Base-by-base conservation (phyloP, 108 stramenopile species). In the Conticribra guillardii region DNA sequence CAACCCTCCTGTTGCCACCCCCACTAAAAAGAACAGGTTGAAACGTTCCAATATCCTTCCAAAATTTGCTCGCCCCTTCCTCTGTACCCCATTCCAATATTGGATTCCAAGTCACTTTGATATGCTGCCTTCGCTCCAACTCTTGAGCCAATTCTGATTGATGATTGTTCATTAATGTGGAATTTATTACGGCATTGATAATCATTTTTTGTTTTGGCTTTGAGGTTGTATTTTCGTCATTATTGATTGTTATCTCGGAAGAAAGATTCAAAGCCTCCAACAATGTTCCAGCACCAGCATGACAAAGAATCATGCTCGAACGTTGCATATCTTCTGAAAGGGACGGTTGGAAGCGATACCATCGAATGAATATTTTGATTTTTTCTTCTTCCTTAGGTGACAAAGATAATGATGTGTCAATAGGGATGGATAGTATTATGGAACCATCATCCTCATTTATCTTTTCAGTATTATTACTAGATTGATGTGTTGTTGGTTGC, bases 231-330 rank as follows among this genome's bases (percentile, higher is more conserved):
- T 41, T 41, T 41, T 41, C 37, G 37, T 41, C 37, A 41, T 41
- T 2, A 56, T 24, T 14, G 32, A 41, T 44, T n/a, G 41, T 23
- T 16, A n/a, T 19, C 41, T 58, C 32, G n/a, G 53, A 19, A 3
- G 62, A 17, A 32, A 64, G 59, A 21, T 67, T 18, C 79, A 94
- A 60, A 4, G 73, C 92, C 77, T 97, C 97, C 84, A 97, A 87
- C 32, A 98, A 74, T 18, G 89, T 94, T 5, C 97, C 97, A 27
- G 97, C 97, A 21, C 97, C 97, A 3, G 96, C 94, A 73, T 98
- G 97, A 52, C 85, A 87, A 11, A 98, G 44, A 23, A 97, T 89
- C 49, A 94, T 58, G 71, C 96, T 90, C 14, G 97, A 94, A 2
- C 66, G 26, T 24, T 71, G 69, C 91, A 96, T 97, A 65, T 97